Conservation (phyloP, 345 rosid genomes). For the Limnanthes douglasii region DNA sequence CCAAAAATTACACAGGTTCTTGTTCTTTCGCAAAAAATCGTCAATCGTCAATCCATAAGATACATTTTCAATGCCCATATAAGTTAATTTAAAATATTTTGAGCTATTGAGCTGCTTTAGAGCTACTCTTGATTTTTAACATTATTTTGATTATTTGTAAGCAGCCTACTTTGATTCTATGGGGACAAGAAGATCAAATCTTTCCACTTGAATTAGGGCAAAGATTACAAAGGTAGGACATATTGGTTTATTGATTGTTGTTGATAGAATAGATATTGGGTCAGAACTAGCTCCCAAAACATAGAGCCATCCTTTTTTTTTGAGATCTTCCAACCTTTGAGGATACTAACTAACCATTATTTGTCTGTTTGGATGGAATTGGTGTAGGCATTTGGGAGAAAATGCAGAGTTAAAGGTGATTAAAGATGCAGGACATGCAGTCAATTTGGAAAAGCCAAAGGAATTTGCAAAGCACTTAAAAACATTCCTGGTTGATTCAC, state of each 20-base stretch:
- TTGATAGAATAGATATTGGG: background rate
- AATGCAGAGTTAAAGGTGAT: constrained; percentile 45
- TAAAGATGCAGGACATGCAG: constrained; percentile 53
- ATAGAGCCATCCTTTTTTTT: background rate
- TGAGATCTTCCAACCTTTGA: background rate
- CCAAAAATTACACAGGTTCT: constrained; percentile 49
- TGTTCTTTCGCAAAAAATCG: background rate
- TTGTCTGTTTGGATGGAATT: background rate
- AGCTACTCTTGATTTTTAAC: background rate
- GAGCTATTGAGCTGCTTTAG: background rate
- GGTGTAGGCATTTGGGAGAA: constrained; percentile 38
- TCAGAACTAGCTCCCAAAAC: background rate
- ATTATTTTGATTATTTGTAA: background rate
- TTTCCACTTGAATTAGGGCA: constrained; percentile 41
- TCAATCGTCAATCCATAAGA: background rate
- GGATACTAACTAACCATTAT: background rate
- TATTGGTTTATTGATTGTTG: background rate
- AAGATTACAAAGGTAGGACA: constrained; percentile 29
- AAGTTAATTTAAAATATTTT: background rate
- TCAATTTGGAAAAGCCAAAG: constrained; percentile 34
- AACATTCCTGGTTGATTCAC: constrained; percentile 17
- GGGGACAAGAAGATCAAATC: constrained; percentile 52
- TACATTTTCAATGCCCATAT: background rate
- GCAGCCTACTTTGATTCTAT: constrained; percentile 30
- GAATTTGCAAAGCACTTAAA: constrained; percentile 28